A percentile compares a stretch with the other conserved stretches of the same genome.
Evolutionary conservation across 805 yeast species (phyloP).

Genomic region (Kazachstania psychrophila): DNA sequence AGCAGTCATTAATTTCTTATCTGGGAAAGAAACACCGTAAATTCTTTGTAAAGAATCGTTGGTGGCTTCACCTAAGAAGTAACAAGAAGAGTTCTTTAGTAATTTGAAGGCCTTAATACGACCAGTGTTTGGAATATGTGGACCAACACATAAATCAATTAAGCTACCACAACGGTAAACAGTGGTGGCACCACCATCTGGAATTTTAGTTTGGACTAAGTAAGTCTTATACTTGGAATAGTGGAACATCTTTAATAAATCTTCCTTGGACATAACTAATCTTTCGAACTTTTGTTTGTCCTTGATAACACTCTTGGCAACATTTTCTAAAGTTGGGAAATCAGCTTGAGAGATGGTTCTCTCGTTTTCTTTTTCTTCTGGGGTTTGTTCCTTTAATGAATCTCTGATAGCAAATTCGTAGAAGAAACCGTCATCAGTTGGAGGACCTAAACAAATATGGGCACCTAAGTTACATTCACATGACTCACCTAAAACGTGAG

Average conservation of each 20-base stretch:
- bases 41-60: conserved; percentile 96
- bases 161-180: conserved; percentile 97
- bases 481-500: conserved; percentile 96
- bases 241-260: conserved; percentile 82
- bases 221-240: conserved; percentile 94
- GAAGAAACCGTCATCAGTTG: conserved; percentile 95
- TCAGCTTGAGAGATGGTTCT: conserved; percentile 72
- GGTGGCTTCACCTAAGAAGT: conserved; percentile 84
- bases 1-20: conserved; percentile 89
- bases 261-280: conserved; percentile 83
- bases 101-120: conserved; percentile 89
- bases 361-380: conserved; percentile 64
- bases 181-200: conserved; percentile 92
- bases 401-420: conserved; percentile 78
- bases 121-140: conserved; percentile 96
- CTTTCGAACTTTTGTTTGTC: conserved; percentile 94
- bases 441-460: conserved; percentile 90
- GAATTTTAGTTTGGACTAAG: conserved; percentile 77
- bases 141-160: conserved; percentile 95
- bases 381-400: conserved; percentile 16
- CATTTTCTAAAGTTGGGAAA: conserved; percentile 73
- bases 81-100: conserved; percentile 90
- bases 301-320: conserved; percentile 82
- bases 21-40: conserved; percentile 98
- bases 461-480: conserved; percentile 95